phyloP scores from a whole-genome alignment of 2,329 filamentous ascomycete species.

The Ophiocordyceps camponoti-rufipedis region DNA sequence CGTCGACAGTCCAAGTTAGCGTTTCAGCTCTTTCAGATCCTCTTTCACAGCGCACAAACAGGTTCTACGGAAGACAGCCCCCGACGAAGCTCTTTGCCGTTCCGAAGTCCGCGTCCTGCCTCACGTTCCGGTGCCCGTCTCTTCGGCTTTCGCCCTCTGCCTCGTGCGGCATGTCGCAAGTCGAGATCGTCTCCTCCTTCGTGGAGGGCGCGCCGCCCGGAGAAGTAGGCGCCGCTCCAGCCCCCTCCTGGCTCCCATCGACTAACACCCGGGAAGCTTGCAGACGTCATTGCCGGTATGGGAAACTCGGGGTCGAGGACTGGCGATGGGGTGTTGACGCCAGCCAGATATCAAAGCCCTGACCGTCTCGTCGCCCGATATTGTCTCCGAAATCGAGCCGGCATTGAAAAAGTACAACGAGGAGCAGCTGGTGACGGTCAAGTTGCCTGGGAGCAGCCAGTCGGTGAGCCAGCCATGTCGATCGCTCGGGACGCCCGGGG shows the following conservation, averaged over 20 bases:
- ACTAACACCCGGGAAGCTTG: slow-evolving; percentile 39
- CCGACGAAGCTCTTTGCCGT: neutral
- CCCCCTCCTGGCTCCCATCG: slow-evolving; percentile 1
- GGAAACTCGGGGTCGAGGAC: slow-evolving; percentile 2
- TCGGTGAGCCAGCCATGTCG: slow-evolving; percentile 11
- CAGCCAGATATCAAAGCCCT: slow-evolving; percentile 71
- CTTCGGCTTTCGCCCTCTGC: neutral
- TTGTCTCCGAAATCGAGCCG: slow-evolving; percentile 56
- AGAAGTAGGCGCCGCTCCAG: slow-evolving; percentile 47
- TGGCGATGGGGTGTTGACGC: neutral
- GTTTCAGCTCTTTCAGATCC: neutral
- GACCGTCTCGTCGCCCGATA: slow-evolving; percentile 47
- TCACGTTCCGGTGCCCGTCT: neutral
- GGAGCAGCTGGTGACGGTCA: slow-evolving; percentile 75
- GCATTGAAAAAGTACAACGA: slow-evolving; percentile 95
- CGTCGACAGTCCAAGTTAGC: neutral
- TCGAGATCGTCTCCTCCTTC: slow-evolving; percentile 53
- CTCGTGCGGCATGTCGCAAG: slow-evolving; percentile 14
- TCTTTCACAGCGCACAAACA: neutral
- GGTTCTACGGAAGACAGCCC: neutral
- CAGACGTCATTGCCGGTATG: slow-evolving; percentile 72
- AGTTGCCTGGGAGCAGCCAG: slow-evolving; percentile 73
- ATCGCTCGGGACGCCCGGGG: neutral
- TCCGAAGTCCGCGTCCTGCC: neutral
- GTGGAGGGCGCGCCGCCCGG: slow-evolving; percentile 88